Conservation (phyloP, 1,139 yeast species). For the Yamadazyma spencermartinsiae region DNA sequence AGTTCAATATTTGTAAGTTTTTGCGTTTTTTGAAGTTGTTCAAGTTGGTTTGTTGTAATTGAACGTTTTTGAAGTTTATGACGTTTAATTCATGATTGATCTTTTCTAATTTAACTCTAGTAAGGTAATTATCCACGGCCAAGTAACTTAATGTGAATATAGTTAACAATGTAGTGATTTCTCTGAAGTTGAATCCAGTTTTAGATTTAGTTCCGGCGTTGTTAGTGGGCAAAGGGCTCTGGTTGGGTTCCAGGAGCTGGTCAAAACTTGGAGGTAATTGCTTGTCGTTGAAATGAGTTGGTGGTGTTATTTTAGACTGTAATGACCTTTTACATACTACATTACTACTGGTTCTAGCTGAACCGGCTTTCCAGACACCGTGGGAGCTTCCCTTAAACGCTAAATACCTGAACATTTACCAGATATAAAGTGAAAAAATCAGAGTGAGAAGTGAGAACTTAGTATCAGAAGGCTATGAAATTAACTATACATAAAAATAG, state of each 20-base stretch:
- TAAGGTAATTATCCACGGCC: conserved; percentile 53
- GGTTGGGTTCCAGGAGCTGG: conserved; percentile 7
- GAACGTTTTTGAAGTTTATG: conserved; percentile 44
- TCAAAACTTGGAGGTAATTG: conserved; percentile 18
- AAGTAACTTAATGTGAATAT: conserved; percentile 45
- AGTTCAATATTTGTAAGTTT: conserved; percentile 49
- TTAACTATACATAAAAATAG: conserved; percentile 3
- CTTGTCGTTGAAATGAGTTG: conserved; percentile 21
- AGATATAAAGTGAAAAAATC: background rate
- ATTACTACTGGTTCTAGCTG: background rate
- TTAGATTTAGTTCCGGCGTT: background rate
- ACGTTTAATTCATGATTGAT: conserved; percentile 39
- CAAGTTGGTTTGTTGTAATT: conserved; percentile 43
- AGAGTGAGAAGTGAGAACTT: background rate
- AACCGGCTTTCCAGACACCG: background rate
- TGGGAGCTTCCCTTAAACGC: background rate
- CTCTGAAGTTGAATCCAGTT: conserved; percentile 16
- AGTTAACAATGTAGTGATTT: conserved; percentile 36
- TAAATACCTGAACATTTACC: too few relatives aligned
- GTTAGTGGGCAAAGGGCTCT: conserved; percentile 2
- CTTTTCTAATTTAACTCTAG: conserved; percentile 43
- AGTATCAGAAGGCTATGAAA: conserved; percentile 1
- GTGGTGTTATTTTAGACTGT: conserved; percentile 13
- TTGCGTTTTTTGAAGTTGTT: conserved; percentile 45
- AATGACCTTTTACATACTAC: background rate